Base-by-base conservation (phyloP, 352 stramenopile genomes). In the Globisporangium nodosum region DNA sequence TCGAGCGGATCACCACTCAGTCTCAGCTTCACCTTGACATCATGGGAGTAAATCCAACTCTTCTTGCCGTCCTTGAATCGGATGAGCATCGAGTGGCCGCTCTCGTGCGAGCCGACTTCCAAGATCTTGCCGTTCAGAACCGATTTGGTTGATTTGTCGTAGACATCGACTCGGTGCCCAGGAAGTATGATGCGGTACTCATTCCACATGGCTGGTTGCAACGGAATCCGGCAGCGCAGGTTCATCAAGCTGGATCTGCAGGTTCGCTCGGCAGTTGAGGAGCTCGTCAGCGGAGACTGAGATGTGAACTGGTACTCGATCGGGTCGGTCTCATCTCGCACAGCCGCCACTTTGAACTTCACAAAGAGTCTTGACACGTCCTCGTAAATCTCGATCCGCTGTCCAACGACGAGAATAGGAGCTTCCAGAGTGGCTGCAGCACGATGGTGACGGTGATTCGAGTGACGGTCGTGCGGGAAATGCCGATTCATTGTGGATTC, bases 331-430 rank as follows among this genome's bases (percentile, higher is more conserved):
- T 12, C 9, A 11, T 61, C 54, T 15, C 52, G 53, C 18, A 63
- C 52, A 15, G 48, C 43, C 12, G 42, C 37, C 4, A 78, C 62
- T 42, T 56, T 71, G 39, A 63, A 76, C 54, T 76, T 76, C 35
- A 52, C 20, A 13, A 67, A 78, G 30, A 69, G 64, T 37, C 63
- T 71, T 7, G 54, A 62, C 3, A 52, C 16, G 18, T 52, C 54
- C 24, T 76, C 62, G 9, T 64, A 71, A 20, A 78, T 33, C 54
- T 78, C 68, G 8, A 78, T 56, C 7, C 56, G 50, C 33, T 74
- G 61, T 1, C 59, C 65, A 43, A 74, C 21, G 0, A 39, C 30
- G 1, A 77, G 64, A 31, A 30, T 21, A 1, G 59, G 64, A 40
- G 61, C 64, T 43, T 48, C 33, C 21, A 73, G 31, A 0, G 39